Conservation (phyloP, 2,329 filamentous ascomycete species). For the Chaetomium olivaceum region DNA sequence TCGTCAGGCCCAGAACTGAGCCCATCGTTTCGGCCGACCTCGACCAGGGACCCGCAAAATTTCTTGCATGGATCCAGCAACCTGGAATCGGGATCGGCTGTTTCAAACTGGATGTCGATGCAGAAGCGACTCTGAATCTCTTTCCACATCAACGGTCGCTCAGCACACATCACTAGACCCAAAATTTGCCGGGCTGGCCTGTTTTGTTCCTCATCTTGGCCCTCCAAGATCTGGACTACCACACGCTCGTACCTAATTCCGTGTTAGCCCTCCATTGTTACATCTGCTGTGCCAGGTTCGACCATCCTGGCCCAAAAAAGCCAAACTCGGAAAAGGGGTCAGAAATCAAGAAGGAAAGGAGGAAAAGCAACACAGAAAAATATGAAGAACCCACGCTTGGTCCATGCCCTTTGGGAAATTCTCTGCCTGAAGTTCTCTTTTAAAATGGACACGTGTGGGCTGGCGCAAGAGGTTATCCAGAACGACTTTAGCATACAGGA, state of each 20-base stretch:
- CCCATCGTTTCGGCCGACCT: not conserved
- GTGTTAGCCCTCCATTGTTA: not conserved
- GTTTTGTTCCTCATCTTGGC: not conserved
- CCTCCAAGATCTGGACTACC: conserved; percentile 5
- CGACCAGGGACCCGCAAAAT: conserved; percentile 13
- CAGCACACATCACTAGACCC: conserved; percentile 9
- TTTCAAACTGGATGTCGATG: conserved; percentile 2
- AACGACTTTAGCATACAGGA: conserved; percentile 9
- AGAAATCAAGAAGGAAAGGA: no score
- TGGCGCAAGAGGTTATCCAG: conserved; percentile 8
- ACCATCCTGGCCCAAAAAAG: no score
- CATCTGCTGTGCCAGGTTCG: not conserved
- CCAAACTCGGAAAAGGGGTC: no score
- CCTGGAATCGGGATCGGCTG: conserved; percentile 4
- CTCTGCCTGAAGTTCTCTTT: not conserved
- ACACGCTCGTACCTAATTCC: conserved; percentile 6
- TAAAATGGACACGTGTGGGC: conserved; percentile 7
- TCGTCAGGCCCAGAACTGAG: not conserved
- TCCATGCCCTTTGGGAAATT: conserved; percentile 8
- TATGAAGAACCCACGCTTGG: not conserved
- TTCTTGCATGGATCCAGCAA: conserved; percentile 9
- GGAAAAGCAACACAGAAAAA: no score
- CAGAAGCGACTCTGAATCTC: conserved; percentile 10
- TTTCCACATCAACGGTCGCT: conserved; percentile 11
- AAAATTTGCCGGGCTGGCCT: not conserved